Evolutionary conservation across 129 eudicot species (phyloP).

Genomic region (Flaveria bidentis): DNA sequence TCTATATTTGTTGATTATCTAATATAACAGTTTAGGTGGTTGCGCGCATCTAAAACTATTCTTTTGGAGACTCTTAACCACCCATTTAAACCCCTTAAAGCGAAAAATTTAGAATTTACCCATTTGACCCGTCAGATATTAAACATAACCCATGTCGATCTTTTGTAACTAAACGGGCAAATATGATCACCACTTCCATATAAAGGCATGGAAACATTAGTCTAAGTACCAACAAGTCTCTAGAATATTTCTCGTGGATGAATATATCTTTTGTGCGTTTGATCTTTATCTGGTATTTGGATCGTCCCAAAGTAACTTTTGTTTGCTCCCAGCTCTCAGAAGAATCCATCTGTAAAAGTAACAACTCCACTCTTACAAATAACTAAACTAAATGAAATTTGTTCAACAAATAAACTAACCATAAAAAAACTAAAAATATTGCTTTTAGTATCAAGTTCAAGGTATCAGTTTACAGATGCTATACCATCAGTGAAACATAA

Average conservation of each 20-base stretch:
- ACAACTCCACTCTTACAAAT: not conserved
- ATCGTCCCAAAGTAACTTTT: conserved; percentile 58
- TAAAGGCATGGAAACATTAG: not conserved
- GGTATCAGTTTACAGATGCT: conserved; percentile 20
- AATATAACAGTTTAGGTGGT: not conserved
- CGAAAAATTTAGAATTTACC: not conserved
- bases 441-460: not conserved
- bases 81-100: not conserved
- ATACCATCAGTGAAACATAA: conserved; percentile 61
- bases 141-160: too few relatives aligned
- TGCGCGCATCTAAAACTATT: not conserved
- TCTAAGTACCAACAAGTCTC: conserved; percentile 60
- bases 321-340: conserved; percentile 72
- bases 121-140: not conserved
- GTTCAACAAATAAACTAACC: conserved; percentile 19
- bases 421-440: conserved; percentile 13
- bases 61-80: not conserved
- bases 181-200: not conserved
- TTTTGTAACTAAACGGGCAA: too few relatives aligned
- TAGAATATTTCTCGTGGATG: conserved; percentile 65
- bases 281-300: conserved; percentile 63
- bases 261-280: conserved; percentile 44
- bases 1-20: not conserved
- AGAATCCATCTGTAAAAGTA: conserved; percentile 53
- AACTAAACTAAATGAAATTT: conserved; percentile 1